phyloP scores from a whole-genome alignment of 2,329 filamentous ascomycete species.

The Venturia pyrina region DNA sequence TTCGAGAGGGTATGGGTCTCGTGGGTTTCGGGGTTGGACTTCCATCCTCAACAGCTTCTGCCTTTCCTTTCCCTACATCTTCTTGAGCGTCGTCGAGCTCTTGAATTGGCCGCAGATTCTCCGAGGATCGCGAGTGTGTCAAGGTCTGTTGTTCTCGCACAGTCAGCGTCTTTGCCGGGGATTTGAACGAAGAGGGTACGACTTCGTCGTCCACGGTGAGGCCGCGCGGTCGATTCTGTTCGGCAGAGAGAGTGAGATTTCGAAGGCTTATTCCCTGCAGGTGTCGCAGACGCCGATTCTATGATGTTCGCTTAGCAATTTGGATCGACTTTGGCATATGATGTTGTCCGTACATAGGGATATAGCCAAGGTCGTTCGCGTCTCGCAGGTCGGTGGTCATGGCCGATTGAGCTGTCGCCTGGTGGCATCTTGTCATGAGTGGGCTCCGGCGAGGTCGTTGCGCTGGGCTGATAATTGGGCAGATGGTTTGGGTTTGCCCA shows the following conservation, averaged over 20 bases:
- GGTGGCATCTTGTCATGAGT: background rate
- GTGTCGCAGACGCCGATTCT: slow-evolving; percentile 85
- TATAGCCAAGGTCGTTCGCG: slow-evolving; percentile 42
- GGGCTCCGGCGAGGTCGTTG: background rate
- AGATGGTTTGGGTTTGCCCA: background rate
- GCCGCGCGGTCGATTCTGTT: slow-evolving; percentile 39
- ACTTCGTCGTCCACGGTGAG: slow-evolving; percentile 69
- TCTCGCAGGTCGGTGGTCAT: slow-evolving; percentile 16
- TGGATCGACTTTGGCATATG: background rate
- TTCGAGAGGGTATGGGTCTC: slow-evolving; percentile 10
- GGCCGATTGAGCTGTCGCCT: background rate
- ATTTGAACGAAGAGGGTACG: slow-evolving; percentile 55
- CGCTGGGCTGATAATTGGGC: background rate
- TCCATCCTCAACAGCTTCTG: slow-evolving; percentile 19
- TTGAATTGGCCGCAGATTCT: slow-evolving; percentile 35
- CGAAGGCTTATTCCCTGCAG: slow-evolving; percentile 78
- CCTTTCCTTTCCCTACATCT: slow-evolving; percentile 11
- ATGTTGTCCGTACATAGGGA: slow-evolving; percentile 33
- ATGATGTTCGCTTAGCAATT: slow-evolving; percentile 7
- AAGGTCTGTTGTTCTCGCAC: slow-evolving; percentile 38
- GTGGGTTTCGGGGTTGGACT: slow-evolving; percentile 16
- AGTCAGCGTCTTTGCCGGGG: slow-evolving; percentile 55
- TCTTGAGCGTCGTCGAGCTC: slow-evolving; percentile 19
- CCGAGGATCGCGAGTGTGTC: slow-evolving; percentile 50
- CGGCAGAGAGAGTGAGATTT: slow-evolving; percentile 60